Conservation (phyloP, 2,329 filamentous ascomycete genomes). For the Pseudohalonectria lignicola region DNA sequence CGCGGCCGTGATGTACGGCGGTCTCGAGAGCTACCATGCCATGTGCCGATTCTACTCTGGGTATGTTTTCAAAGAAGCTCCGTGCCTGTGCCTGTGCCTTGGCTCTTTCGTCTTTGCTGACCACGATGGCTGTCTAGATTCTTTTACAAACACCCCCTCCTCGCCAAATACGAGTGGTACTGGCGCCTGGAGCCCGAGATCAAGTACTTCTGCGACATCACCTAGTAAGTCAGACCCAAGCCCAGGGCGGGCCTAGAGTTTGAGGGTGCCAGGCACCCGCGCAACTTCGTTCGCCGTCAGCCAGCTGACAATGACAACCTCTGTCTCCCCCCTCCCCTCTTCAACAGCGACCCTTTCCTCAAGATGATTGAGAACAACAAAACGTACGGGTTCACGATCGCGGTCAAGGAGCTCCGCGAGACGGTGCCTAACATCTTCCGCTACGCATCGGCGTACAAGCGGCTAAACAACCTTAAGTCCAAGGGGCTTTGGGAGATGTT, state of each 20-base stretch:
- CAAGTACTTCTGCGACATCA: slow-evolving; percentile 99
- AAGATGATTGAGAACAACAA: slow-evolving; percentile 93
- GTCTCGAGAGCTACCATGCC: slow-evolving; percentile 95
- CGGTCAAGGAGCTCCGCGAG: slow-evolving; percentile 94
- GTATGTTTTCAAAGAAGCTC: no score
- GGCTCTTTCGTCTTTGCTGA: not conserved
- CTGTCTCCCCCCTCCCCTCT: no score
- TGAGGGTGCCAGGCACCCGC: not conserved
- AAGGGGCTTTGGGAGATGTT: slow-evolving; percentile 99
- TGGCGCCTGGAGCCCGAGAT: slow-evolving; percentile 99
- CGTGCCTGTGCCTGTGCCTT: no score
- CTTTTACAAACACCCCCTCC: slow-evolving; percentile 93
- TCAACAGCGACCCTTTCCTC: slow-evolving; percentile 77
- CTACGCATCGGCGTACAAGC: slow-evolving; percentile 96
- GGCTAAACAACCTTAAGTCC: slow-evolving; percentile 79
- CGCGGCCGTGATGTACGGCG: slow-evolving; percentile 97
- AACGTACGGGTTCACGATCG: slow-evolving; percentile 97
- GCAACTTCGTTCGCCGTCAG: no score
- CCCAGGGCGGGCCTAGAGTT: not conserved
- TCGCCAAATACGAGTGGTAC: slow-evolving; percentile 98
- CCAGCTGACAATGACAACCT: slow-evolving; percentile 11
- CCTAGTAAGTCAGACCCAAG: slow-evolving; percentile 52
- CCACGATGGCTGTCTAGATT: slow-evolving; percentile 37
- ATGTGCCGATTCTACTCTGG: slow-evolving; percentile 99
- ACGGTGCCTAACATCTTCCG: slow-evolving; percentile 98